A percentile compares a stretch with the other conserved stretches of the same genome.
Evolutionary conservation across 2,329 filamentous ascomycete species (phyloP).

Genomic region (Tolypocladium tropicale): DNA sequence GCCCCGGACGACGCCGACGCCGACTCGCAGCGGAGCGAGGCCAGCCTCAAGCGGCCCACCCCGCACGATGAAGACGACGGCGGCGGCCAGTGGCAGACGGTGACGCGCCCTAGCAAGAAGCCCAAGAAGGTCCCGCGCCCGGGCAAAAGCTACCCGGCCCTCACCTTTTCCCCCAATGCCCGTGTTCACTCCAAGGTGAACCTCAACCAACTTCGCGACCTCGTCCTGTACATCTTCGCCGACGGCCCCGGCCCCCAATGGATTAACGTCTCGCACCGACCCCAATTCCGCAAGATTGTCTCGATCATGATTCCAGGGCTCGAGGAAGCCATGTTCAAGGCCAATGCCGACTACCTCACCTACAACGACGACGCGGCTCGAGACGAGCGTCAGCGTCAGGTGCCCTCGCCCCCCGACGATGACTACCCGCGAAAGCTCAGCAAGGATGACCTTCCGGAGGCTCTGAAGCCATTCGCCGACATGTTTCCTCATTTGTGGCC

Average conservation of each 20-base stretch:
- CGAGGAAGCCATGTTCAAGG: slow-evolving; percentile 81
- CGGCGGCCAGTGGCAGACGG: slow-evolving; percentile 42
- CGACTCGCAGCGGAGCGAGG: slow-evolving; percentile 17
- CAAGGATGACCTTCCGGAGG: slow-evolving; percentile 38
- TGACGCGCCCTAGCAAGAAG: slow-evolving; percentile 45
- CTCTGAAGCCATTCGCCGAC: slow-evolving; percentile 58
- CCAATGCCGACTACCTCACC: slow-evolving; percentile 36
- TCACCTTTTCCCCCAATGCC: slow-evolving; percentile 46
- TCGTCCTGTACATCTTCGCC: slow-evolving; percentile 57
- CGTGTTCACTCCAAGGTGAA: slow-evolving; percentile 53
- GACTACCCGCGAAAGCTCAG: slow-evolving; percentile 47
- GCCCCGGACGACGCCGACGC: slow-evolving; percentile 6
- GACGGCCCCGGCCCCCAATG: slow-evolving; percentile 56
- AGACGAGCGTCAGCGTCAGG: slow-evolving; percentile 12
- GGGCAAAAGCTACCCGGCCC: slow-evolving; percentile 47
- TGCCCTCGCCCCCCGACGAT: slow-evolving; percentile 42
- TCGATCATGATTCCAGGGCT: slow-evolving; percentile 86
- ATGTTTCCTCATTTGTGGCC: slow-evolving; percentile 89
- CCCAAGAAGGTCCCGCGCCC: slow-evolving; percentile 49
- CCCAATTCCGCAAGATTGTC: slow-evolving; percentile 68
- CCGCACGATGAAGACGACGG: slow-evolving; percentile 30
- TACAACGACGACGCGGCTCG: slow-evolving; percentile 30
- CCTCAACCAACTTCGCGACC: slow-evolving; percentile 50
- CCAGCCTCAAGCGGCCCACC: slow-evolving; percentile 38
- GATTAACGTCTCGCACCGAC: slow-evolving; percentile 51